phyloP scores from a whole-genome alignment of 306 rosid species.

The Vigna radiata region DNA sequence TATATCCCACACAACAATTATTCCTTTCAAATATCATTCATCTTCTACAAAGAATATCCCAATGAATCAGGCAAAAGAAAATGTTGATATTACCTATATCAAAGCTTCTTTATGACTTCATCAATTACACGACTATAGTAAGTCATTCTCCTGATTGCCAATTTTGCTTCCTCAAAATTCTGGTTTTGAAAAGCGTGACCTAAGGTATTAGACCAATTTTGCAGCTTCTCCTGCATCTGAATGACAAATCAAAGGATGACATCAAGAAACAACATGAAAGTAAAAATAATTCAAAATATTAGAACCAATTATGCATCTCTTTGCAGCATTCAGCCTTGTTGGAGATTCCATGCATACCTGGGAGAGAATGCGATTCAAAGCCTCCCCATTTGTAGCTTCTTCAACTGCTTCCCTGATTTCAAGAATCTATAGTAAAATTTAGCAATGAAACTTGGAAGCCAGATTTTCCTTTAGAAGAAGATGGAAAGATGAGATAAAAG shows the following conservation, averaged over 20 bases:
- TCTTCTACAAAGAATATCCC: slow-evolving; percentile 18
- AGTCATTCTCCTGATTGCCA: slow-evolving; percentile 73
- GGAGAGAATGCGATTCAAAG: slow-evolving; percentile 65
- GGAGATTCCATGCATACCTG: slow-evolving; percentile 56
- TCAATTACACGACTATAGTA: slow-evolving; percentile 85
- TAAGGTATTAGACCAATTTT: slow-evolving; percentile 68
- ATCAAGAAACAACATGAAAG: slow-evolving; percentile 16
- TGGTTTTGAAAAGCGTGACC: slow-evolving; percentile 59
- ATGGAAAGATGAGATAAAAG: slow-evolving; percentile 6
- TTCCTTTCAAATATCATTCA: slow-evolving; percentile 32
- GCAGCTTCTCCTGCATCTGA: slow-evolving; percentile 86
- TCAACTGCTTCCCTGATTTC: slow-evolving; percentile 96
- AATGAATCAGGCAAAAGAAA: slow-evolving; percentile 23
- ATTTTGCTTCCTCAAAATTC: slow-evolving; percentile 70
- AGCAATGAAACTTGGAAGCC: slow-evolving; percentile 3
- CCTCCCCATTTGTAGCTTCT: slow-evolving; percentile 75
- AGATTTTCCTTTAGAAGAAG: slow-evolving; percentile 14
- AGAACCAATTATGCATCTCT: slow-evolving; percentile 24
- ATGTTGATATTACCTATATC: slow-evolving; percentile 49
- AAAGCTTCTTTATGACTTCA: slow-evolving; percentile 75
- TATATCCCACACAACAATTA: slow-evolving; percentile 2
- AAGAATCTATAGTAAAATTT: slow-evolving; percentile 68
- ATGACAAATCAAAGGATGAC: slow-evolving; percentile 39
- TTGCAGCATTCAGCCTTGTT: slow-evolving; percentile 34
- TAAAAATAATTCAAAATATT: slow-evolving; percentile 32